phyloP scores from a whole-genome alignment of 1,139 yeast species.

The Sugiyamaella xylanicola region DNA sequence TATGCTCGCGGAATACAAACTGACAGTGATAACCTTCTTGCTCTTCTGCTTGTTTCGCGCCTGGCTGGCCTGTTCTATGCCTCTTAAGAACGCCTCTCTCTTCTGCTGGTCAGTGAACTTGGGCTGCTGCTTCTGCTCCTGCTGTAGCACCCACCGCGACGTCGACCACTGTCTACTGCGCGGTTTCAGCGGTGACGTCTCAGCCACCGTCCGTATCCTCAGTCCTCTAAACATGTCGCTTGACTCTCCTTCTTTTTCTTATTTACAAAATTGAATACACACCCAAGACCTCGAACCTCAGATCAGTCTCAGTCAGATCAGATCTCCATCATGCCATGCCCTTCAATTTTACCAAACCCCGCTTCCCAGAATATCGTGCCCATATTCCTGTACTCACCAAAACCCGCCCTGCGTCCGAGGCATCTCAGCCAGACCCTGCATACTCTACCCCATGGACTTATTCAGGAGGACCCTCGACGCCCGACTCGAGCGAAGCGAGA shows the following conservation, averaged over 20 bases:
- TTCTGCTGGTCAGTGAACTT: slow-evolving; percentile 25
- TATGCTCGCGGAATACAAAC: slow-evolving; percentile 71
- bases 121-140: background rate
- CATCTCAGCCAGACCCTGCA: background rate
- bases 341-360: slow-evolving; percentile 1
- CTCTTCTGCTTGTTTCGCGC: slow-evolving; percentile 41
- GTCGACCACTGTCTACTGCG: too few relatives aligned
- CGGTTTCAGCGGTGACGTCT: background rate
- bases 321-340: background rate
- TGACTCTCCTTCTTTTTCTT: background rate
- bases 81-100: slow-evolving; percentile 33
- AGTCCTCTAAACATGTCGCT: slow-evolving; percentile 1
- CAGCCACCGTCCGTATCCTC: background rate
- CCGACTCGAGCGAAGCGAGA: too few relatives aligned
- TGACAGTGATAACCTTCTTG: slow-evolving; percentile 52
- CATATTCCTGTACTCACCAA: background rate
- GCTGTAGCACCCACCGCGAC: background rate
- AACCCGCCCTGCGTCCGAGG: too few relatives aligned
- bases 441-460: too few relatives aligned
- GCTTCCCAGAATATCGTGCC: background rate
- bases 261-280: too few relatives aligned
- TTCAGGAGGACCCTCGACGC: too few relatives aligned
- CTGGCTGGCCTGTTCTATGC: slow-evolving; percentile 33
- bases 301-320: too few relatives aligned
- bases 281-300: too few relatives aligned